A percentile compares a stretch with the other conserved stretches of the same genome.
Evolutionary conservation across 805 yeast genomes (phyloP).

Genomic region (Teunomyces aglyptinius): DNA sequence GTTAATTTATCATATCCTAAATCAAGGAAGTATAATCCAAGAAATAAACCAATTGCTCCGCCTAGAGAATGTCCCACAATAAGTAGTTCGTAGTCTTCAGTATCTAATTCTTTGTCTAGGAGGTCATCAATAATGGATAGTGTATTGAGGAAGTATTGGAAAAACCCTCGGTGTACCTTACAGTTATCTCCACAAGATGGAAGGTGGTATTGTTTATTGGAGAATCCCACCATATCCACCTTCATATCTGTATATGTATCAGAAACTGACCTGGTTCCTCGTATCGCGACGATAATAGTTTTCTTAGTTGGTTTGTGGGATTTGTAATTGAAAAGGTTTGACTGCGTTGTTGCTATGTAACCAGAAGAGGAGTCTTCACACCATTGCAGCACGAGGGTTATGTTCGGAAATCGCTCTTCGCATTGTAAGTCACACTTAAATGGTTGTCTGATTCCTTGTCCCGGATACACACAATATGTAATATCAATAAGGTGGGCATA

Average conservation of each 20-base stretch:
- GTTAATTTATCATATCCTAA: slow-evolving; percentile 29
- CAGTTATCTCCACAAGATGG: slow-evolving; percentile 33
- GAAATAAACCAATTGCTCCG: slow-evolving; percentile 38
- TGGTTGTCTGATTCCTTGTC: slow-evolving; percentile 31
- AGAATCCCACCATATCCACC: slow-evolving; percentile 32
- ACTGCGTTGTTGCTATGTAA: slow-evolving; percentile 33
- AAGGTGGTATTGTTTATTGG: slow-evolving; percentile 18
- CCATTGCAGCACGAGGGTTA: slow-evolving; percentile 42
- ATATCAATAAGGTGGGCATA: slow-evolving; percentile 44
- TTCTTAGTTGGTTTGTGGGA: slow-evolving; percentile 16
- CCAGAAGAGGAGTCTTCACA: slow-evolving; percentile 38
- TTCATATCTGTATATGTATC: slow-evolving; percentile 41
- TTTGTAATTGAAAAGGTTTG: slow-evolving; percentile 22
- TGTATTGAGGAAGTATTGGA: slow-evolving; percentile 28
- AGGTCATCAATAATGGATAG: slow-evolving; percentile 22
- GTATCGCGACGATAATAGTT: slow-evolving; percentile 31
- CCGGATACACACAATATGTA: slow-evolving; percentile 38
- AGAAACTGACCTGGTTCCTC: slow-evolving; percentile 43
- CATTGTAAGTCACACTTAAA: slow-evolving; percentile 40
- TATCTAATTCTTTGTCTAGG: slow-evolving; percentile 15
- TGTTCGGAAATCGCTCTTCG: slow-evolving; percentile 32
- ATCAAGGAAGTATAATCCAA: slow-evolving; percentile 36
- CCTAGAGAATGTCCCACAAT: slow-evolving; percentile 37
- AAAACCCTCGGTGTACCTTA: slow-evolving; percentile 35
- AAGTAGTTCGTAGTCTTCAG: slow-evolving; percentile 13